Conservation (phyloP, 805 yeast genomes). For the Cephaloascus fragrans region DNA sequence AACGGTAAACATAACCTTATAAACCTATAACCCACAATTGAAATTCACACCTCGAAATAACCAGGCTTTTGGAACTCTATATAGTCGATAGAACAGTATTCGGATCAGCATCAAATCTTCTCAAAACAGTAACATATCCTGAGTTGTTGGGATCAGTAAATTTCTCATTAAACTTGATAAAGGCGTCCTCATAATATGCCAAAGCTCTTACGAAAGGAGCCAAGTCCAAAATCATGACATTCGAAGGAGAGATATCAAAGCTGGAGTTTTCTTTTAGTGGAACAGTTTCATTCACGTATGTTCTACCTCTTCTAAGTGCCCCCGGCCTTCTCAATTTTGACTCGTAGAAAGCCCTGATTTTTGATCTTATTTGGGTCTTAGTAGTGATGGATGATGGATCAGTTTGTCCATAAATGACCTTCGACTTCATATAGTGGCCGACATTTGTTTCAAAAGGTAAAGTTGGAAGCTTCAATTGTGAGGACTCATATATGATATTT, state of each 20-base stretch:
- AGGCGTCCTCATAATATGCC: neutral
- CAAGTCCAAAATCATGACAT: neutral
- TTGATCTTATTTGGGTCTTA: slow-evolving; percentile 6
- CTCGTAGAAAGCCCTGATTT: neutral
- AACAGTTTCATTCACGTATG: neutral
- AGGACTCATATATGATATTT: slow-evolving; percentile 20
- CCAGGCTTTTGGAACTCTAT: too few relatives aligned
- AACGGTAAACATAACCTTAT: too few relatives aligned
- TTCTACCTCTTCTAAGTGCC: neutral
- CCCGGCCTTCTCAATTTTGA: neutral
- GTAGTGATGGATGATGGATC: slow-evolving; percentile 3
- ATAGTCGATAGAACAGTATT: neutral
- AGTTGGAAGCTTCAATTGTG: slow-evolving; percentile 14
- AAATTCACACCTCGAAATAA: too few relatives aligned
- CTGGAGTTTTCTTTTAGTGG: neutral
- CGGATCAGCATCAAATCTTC: neutral
- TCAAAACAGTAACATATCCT: too few relatives aligned
- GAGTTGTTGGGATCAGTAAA: neutral
- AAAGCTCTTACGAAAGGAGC: neutral
- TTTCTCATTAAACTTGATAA: too few relatives aligned
- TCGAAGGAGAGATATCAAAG: neutral
- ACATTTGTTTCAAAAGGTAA: slow-evolving; percentile 30
- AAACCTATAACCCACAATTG: too few relatives aligned
- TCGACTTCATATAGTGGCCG: slow-evolving; percentile 10
- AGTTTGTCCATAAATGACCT: neutral